Evolutionary conservation across 1,284 basidiomycete genomes (phyloP).

Genomic region (Austroboletus novae-zelandiae): DNA sequence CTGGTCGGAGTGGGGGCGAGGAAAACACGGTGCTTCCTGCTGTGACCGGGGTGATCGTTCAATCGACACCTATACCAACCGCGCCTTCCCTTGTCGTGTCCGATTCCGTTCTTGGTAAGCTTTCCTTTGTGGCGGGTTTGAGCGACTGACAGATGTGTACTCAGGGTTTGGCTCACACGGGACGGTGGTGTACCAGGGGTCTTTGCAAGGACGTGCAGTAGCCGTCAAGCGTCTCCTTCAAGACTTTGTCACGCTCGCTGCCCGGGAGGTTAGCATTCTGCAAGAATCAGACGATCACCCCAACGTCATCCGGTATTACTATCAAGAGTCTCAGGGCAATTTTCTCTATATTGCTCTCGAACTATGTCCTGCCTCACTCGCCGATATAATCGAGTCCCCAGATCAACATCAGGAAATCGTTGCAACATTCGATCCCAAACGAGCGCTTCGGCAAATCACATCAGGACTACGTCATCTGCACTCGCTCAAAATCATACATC

Average conservation of each 20-base stretch:
- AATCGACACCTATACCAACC: conserved; percentile 14
- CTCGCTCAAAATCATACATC: conserved; percentile 93
- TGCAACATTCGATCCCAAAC: conserved; percentile 79
- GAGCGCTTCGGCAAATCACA: conserved; percentile 85
- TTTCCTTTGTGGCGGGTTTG: no score
- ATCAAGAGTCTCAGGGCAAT: conserved; percentile 89
- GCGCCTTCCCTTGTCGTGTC: conserved; percentile 61
- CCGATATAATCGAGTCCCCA: conserved; percentile 88
- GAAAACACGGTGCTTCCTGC: conserved; percentile 1
- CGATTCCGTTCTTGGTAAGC: conserved; percentile 74
- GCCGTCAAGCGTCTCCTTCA: conserved; percentile 95
- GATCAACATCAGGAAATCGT: conserved; percentile 69
- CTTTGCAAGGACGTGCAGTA: conserved; percentile 92
- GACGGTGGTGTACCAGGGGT: conserved; percentile 92
- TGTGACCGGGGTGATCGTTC: conserved; percentile 13
- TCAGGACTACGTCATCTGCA: conserved; percentile 90
- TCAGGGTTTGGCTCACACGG: conserved; percentile 95
- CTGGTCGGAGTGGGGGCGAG: conserved; percentile 5
- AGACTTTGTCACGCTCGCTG: conserved; percentile 94
- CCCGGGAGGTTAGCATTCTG: conserved; percentile 91
- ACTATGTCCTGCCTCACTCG: conserved; percentile 91
- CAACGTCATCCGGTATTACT: conserved; percentile 98
- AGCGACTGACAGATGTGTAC: neutral
- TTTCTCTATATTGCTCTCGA: conserved; percentile 98
- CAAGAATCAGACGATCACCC: conserved; percentile 98